Base-by-base conservation (phyloP, 148 eudicot genomes). In the Nepenthes mirabilis region DNA sequence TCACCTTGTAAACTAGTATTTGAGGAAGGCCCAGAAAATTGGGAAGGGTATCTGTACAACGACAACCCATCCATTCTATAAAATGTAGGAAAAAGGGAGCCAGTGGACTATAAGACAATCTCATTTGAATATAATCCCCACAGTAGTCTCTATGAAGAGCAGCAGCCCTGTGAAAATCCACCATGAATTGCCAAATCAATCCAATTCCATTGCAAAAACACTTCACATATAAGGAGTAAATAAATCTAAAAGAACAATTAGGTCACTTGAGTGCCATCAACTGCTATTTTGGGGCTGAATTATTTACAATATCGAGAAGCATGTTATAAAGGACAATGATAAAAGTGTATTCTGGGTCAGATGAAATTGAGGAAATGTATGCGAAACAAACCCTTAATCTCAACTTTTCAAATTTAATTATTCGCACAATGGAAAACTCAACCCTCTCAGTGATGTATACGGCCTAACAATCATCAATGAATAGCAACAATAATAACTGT, bases 51-150 rank as follows among this genome's bases (percentile, higher is more conserved):
- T 87, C 91, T 32, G 79, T 77, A 68, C 97, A 85, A 40, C 73
- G 79, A 69, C 40, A 91, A 43, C 85, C 90, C 95, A 87, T 87
- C 97, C 91, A 91, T 76, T 91, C 87, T 48, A 85, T 69, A 67
- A 91, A 65, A 66, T 70, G 79, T 2, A 83, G 70, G 75, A 91
- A 71, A 52, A 87, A 74, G 33, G 90, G 88, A 32, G 97, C 95
- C 65, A 91, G 74, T 36, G 90, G 82, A 65, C 93, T 83, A 64
- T 76, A 80, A 43, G 85, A 80, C 60, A 91, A 62, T 73, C 81
- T 91, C 87, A 91, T 81, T 63, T 83, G 90, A 37, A 87, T 74
- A 72, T 68, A 72, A 71, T 85, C 90, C 45, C 90, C 97, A 65
- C 72, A 74, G 34, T 77, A 72, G 59, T 81, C 89, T 66, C 69